Evolutionary conservation across 345 rosid species (phyloP).

Genomic region (Acer negundo): DNA sequence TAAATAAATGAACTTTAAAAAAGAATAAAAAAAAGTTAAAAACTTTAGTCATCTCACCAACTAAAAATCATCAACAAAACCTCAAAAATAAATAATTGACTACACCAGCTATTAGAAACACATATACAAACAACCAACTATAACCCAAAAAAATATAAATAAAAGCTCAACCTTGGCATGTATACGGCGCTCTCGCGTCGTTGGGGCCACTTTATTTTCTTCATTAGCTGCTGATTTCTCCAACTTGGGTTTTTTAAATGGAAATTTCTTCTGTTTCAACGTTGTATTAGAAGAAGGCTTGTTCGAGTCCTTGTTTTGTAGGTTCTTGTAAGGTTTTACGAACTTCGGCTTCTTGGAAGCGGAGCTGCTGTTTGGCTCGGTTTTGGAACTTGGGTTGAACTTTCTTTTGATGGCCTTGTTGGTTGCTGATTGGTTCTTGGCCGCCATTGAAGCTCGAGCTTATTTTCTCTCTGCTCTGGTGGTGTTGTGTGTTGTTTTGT

Average conservation of each 20-base stretch:
- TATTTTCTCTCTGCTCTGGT: neutral
- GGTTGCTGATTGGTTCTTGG: conserved; percentile 37
- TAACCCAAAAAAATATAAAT: neutral
- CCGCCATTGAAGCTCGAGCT: conserved; percentile 45
- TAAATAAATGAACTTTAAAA: too few species aligned
- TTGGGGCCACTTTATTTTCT: conserved; percentile 21
- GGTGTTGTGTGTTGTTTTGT: neutral
- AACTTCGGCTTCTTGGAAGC: conserved; percentile 45
- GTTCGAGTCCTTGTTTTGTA: conserved; percentile 20
- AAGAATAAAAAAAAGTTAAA: neutral
- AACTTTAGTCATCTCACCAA: neutral
- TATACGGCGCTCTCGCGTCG: conserved; percentile 50
- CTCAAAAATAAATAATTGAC: neutral
- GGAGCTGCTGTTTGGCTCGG: conserved; percentile 9
- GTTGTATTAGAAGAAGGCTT: conserved; percentile 24
- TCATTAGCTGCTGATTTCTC: conserved; percentile 20
- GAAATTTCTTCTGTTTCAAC: conserved; percentile 2
- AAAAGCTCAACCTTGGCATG: conserved; percentile 49
- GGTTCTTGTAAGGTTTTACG: neutral
- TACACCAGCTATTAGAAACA: neutral
- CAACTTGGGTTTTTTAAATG: conserved; percentile 11
- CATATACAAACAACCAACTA: neutral
- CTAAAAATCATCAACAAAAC: neutral
- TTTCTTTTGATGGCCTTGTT: conserved; percentile 38
- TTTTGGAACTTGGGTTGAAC: conserved; percentile 28